Evolutionary conservation across 768 basidiomycete species (phyloP).

Genomic region (Ramaria rubella): DNA sequence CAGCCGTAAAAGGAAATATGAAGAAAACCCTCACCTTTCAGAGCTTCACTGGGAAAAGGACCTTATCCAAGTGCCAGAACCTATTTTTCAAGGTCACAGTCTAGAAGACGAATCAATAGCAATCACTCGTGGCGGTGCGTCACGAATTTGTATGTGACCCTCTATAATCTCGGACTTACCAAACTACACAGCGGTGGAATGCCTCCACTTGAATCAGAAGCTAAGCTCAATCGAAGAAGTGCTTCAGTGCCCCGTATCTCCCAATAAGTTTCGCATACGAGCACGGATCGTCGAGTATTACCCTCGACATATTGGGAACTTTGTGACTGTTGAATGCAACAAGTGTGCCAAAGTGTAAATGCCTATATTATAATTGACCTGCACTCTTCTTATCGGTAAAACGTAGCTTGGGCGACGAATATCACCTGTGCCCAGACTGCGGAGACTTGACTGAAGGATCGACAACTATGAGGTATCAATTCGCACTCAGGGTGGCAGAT

Average conservation of each 20-base stretch:
- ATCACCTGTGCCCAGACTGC: conserved; percentile 45
- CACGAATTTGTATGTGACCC: not conserved
- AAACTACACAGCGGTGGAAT: conserved; percentile 6
- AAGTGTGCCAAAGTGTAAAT: conserved; percentile 48
- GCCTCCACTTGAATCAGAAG: conserved; percentile 5
- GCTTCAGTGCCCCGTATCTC: conserved; percentile 23
- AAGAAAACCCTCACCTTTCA: not conserved
- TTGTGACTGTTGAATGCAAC: conserved; percentile 42
- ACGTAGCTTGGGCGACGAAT: conserved; percentile 38
- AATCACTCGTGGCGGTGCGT: not conserved
- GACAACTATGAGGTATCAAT: conserved; percentile 40
- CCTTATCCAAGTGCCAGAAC: not conserved
- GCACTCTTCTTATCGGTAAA: not conserved
- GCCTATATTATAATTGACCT: not conserved
- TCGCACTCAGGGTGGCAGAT: conserved; percentile 50
- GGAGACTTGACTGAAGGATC: conserved; percentile 46
- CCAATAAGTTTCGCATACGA: conserved; percentile 36
- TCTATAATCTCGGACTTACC: not conserved
- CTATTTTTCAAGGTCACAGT: conserved; percentile 1
- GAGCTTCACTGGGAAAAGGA: not conserved
- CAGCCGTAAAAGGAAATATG: conserved; percentile 15
- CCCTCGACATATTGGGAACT: conserved; percentile 44
- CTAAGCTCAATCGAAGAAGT: conserved; percentile 35
- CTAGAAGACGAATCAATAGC: conserved; percentile 10
- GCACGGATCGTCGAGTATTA: conserved; percentile 51